These are phyloP conservation scores for Phlegmacium glaucopus DNA, from an alignment of 768 basidiomycete species.

Conservation along the genomic window DNA sequence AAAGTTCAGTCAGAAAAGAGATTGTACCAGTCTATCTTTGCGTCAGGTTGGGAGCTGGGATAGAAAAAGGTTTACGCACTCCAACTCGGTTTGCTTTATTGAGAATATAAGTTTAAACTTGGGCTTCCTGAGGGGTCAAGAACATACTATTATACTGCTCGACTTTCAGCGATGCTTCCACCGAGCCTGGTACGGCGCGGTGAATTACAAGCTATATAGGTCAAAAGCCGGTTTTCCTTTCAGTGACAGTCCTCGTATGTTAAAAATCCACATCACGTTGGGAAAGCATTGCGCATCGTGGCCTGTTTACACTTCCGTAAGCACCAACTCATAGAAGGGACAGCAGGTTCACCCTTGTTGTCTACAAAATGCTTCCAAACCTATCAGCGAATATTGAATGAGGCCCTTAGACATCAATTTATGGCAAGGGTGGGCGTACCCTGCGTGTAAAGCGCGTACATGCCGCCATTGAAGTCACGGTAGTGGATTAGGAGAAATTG, in stretches of 20 bases:
- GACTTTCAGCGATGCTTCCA: constrained; percentile 68
- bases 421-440: constrained; percentile 29
- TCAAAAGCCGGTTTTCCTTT: background rate
- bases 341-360: constrained; percentile 52
- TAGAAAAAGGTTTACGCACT: constrained; percentile 37
- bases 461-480: constrained; percentile 48
- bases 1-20: background rate
- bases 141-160: constrained; percentile 70
- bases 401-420: background rate
- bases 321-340: constrained; percentile 2
- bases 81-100: constrained; percentile 76
- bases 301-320: constrained; percentile 37
- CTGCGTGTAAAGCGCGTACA: constrained; percentile 69
- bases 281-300: constrained; percentile 82
- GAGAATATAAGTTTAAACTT: background rate
- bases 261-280: constrained; percentile 41
- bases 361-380: constrained; percentile 83
- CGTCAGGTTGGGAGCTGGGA: constrained; percentile 3
- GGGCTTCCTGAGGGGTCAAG: background rate
- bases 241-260: no score
- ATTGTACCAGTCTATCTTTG: constrained; percentile 34
- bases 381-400: constrained; percentile 29
- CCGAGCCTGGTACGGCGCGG: constrained; percentile 65
- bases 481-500: background rate
- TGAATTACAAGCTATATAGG: constrained; percentile 54